Base-by-base conservation (phyloP, 306 rosid species). In the Lotus japonicus region DNA sequence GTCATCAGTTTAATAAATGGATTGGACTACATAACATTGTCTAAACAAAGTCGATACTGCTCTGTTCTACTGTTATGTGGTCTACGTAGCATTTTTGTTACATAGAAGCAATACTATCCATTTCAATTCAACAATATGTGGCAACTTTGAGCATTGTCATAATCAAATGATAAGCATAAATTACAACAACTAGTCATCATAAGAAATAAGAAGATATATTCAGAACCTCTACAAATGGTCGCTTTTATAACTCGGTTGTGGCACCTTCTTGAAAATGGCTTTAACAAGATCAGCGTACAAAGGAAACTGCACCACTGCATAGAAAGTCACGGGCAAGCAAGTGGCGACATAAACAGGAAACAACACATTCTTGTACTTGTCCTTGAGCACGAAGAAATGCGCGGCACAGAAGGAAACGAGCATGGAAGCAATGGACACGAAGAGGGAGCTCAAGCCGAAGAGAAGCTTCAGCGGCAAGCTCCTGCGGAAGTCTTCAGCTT, bases 391-490 rank as follows among this genome's bases (percentile, higher is more conserved):
- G 14, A 79, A 79, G 75, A 71, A 83, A 54, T 87, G 85, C 0
- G 76, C 90, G 0, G 89, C 76, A 0, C 87, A 72, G 8, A 85
- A 89, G 0, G 91, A 73, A 18, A 68, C 14, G 8, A 85, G 14
- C 81, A 89, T 73, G 0, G 89, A 64, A 4, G 60, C 51, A 18
- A 87, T 81, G 17, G 89, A 77, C 8, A 89, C 28, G 7, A 84
- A 83, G 2, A 87, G 78, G 2, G 92, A 79, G 13, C 77, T 79
- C 0, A 84, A 13, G 0, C 88, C 88, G 0, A 75, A 0, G 9
- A 84, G 31, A 14, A 90, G 83, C 74, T 78, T 85, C 2, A 31
- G 2, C 0, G 89, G 89, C 76, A 87, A 65, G 18, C 19, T 63
- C 11, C 0, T 28, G 0, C 46, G 64, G 11, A 89, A 89, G 41